Evolutionary conservation across 2,329 filamentous ascomycete genomes (phyloP), one percentile per base, ranked within the genome.

Genomic region (Phaeosphaeria sp.): DNA sequence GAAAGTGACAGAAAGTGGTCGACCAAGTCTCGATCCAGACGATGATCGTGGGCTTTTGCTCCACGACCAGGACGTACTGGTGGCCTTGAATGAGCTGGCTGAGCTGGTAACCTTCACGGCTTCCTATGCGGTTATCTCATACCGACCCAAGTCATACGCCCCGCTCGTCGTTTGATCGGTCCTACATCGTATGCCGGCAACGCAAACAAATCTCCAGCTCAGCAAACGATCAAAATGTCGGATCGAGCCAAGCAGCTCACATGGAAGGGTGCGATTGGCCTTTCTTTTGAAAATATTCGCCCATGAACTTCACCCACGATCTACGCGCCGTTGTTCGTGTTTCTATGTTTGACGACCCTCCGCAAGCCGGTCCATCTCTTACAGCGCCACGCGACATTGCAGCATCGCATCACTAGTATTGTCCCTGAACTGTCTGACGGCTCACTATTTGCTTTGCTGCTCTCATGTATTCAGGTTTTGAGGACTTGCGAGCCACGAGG

Each of bases 61-160:
- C 22, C 15, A 9, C 30, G 5, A 3, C 27, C 27, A 20, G n/a
- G 21, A 22, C 15, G 41, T 36, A 27, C 53, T 52, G 52, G 13
- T 23, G 44, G 53, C 49, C 50, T 54, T n/a, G 11, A 11, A 17
- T 21, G 17, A 46, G 15, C n/a, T 23, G 3, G 46, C 9, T 21
- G 17, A 46, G 15, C n/a, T 23, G 3, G 46, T 33, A 43, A 30
- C 43, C 47, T 43, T 42, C 47, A 18, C 30, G 53, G 46, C 56
- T 47, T 23, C 54, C 51, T 43, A 46, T 55, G 22, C 43, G 52
- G 41, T 44, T 49, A 54, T 56, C 59, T 60, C 56, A 57, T 51
- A 59, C 54, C 55, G 46, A 36, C 41, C 42, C 25, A 52, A 61
- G 59, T 62, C 62, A 63, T 57, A 50, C 43, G 63, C 62, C 54